Base-by-base conservation (phyloP, 2,329 filamentous ascomycete genomes). In the Chaetomium sp. region DNA sequence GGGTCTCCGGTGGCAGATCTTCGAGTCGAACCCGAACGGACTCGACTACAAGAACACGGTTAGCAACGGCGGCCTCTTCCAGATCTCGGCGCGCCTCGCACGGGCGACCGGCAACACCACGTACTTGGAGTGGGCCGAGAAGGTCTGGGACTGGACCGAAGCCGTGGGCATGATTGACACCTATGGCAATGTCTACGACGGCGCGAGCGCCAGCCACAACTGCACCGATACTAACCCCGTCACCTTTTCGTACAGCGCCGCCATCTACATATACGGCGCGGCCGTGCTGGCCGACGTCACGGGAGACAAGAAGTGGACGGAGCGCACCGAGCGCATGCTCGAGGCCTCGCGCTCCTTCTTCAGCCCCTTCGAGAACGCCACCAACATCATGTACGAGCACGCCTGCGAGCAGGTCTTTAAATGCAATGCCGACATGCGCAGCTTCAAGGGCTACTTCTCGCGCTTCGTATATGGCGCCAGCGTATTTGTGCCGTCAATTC, bases 21-120 rank as follows among this genome's bases (percentile, higher is more conserved):
- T 89, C 75, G 78, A 83, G 1, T 85, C 84, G 71, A 94, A 96
- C 74, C 79, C 80, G 55, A 87, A 87, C 67, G 92, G 92, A 16
- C 88, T 93, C 74, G 83, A 87, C 72, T 95, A 96, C 83, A 95
- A 93, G 78, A 94, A 94, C 78, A 84, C 87, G 19, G 86, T 93
- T 70, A 88, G 88, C 67, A 95, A 95, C 75, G 91, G 90, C 50
- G 88, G 87, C n/a, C 87, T 95, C 74, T 93, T 96, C 76, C 89
- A 93, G 72, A 82, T 96, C 13, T 88, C 89, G 4, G 90, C 92
- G 0, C 88, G 91, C 21, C 82, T 94, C 16, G 90, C 88, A 29
- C 85, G 88, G 55, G 87, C 86, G 65, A 91, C 88, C 0, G 86
- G 86, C 19, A 88, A 91, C 71, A 75, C 83, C 57, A 89, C 85